These are phyloP conservation scores for Elsinoe ampelina DNA, from an alignment of 2,329 filamentous ascomycete genomes.

Conservation along the genomic window DNA sequence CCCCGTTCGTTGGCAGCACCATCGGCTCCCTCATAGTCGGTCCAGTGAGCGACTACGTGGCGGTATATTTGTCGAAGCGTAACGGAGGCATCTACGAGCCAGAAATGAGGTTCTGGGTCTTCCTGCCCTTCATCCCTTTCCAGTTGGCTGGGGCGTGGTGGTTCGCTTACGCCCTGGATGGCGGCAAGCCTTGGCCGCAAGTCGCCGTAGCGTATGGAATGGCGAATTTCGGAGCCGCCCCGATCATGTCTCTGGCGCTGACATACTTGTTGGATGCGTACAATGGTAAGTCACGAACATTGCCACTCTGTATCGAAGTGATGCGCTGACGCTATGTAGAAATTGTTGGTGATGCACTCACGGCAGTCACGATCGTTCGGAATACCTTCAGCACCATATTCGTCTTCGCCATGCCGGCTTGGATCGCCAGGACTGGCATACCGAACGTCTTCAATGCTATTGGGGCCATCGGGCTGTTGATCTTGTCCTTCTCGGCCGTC, in stretches of 20 bases:
- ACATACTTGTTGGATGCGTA: conserved; percentile 34
- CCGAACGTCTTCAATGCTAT: conserved; percentile 35
- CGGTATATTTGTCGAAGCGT: conserved; percentile 24
- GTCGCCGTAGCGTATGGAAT: conserved; percentile 32
- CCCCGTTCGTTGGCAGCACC: conserved; percentile 39
- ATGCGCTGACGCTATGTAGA: conserved; percentile 20
- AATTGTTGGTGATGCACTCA: conserved; percentile 41
- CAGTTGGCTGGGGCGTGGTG: conserved; percentile 28
- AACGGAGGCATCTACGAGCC: conserved; percentile 30
- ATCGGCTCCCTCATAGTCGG: conserved; percentile 39
- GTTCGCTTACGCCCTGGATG: conserved; percentile 30
- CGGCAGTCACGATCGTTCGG: conserved; percentile 37
- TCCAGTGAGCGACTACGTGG: conserved; percentile 38
- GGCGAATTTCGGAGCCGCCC: conserved; percentile 29
- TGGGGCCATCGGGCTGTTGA: conserved; percentile 27
- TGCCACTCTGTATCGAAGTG: background rate
- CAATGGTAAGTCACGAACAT: conserved; percentile 24
- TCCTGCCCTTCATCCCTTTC: conserved; percentile 26
- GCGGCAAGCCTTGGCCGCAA: conserved; percentile 21
- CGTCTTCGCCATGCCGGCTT: conserved; percentile 39
- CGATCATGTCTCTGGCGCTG: conserved; percentile 28
- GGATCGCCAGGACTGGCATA: conserved; percentile 32
- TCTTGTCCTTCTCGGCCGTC: conserved; percentile 22
- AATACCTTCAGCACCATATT: conserved; percentile 37
- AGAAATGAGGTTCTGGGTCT: conserved; percentile 28